Percentiles rank a stretch among this genome's conserved stretches.
Evolutionary conservation across 1,284 basidiomycete species (phyloP).

Genomic region (Cutaneotrichosporon sp.): DNA sequence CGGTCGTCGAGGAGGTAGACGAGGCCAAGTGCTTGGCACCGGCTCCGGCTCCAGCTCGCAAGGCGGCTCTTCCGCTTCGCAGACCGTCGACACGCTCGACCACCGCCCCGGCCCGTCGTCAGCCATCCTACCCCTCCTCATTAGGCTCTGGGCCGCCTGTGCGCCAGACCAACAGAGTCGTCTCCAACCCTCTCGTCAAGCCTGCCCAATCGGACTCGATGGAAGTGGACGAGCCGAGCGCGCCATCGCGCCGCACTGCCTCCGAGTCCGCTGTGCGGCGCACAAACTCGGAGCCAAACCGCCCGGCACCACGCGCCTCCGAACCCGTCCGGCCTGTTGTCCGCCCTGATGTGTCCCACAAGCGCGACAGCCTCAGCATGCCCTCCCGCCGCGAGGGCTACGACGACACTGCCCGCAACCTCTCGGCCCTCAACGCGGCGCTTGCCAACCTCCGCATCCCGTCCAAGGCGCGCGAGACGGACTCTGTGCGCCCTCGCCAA

Average conservation of each 20-base stretch:
- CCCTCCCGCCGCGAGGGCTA: conserved; percentile 37
- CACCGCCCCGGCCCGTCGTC: conserved; percentile 19
- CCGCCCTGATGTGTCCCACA: neutral
- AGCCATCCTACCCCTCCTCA: conserved; percentile 47
- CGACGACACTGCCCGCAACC: conserved; percentile 40
- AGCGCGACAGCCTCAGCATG: conserved; percentile 21
- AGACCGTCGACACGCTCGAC: conserved; percentile 13
- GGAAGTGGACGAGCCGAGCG: conserved; percentile 7
- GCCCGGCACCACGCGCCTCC: neutral
- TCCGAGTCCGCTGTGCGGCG: neutral
- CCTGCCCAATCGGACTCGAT: neutral
- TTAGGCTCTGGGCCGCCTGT: conserved; percentile 42
- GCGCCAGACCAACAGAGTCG: conserved; percentile 38
- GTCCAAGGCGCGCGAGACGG: neutral
- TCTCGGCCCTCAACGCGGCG: conserved; percentile 43
- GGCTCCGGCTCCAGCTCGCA: neutral
- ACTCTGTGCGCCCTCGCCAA: neutral
- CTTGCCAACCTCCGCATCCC: conserved; percentile 40
- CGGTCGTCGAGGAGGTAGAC: conserved; percentile 3
- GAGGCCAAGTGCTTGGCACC: neutral
- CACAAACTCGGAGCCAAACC: neutral
- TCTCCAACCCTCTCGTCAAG: conserved; percentile 43
- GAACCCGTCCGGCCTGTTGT: neutral
- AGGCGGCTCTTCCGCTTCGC: conserved; percentile 8
- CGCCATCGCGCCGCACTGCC: conserved; percentile 10